These are phyloP conservation scores for Saccharomycopsis schoenii DNA, from an alignment of 805 yeast genomes.

Conservation along the genomic window DNA sequence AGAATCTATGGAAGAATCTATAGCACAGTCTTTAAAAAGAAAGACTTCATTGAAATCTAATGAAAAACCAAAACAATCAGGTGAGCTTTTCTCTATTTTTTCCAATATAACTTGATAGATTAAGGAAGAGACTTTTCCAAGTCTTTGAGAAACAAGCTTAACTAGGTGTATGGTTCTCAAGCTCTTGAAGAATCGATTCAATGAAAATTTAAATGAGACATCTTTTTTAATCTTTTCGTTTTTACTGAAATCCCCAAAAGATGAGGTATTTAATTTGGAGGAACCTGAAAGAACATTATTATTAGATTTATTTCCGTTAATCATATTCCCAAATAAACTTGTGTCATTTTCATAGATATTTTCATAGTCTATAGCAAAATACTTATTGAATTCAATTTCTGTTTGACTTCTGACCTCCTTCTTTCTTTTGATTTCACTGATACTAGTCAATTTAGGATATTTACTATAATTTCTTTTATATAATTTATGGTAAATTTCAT, in stretches of 20 bases:
- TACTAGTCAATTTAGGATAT: constrained; percentile 30
- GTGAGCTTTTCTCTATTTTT: constrained; percentile 48
- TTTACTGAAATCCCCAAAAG: not conserved
- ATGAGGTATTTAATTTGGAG: constrained; percentile 4
- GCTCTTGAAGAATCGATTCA: constrained; percentile 56
- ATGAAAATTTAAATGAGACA: constrained; percentile 48
- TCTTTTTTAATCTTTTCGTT: constrained; percentile 34
- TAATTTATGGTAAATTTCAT: constrained; percentile 26
- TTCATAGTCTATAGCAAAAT: constrained; percentile 27
- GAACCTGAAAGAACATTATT: not conserved
- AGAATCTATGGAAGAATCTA: not conserved
- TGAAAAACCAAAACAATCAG: constrained; percentile 25
- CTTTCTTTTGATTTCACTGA: constrained; percentile 46
- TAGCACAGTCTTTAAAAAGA: constrained; percentile 3
- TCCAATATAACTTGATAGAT: constrained; percentile 52
- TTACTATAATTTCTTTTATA: constrained; percentile 31
- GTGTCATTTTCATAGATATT: constrained; percentile 20
- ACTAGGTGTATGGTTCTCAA: constrained; percentile 56
- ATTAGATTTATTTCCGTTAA: constrained; percentile 18
- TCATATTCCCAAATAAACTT: constrained; percentile 5
- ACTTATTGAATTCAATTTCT: constrained; percentile 28
- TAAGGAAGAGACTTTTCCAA: constrained; percentile 59
- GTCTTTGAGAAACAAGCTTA: constrained; percentile 50
- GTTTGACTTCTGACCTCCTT: constrained; percentile 51
- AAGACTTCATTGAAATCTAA: constrained; percentile 27